phyloP scores from a whole-genome alignment of 176 grass and related monocot species.

The Chloris gayana region DNA sequence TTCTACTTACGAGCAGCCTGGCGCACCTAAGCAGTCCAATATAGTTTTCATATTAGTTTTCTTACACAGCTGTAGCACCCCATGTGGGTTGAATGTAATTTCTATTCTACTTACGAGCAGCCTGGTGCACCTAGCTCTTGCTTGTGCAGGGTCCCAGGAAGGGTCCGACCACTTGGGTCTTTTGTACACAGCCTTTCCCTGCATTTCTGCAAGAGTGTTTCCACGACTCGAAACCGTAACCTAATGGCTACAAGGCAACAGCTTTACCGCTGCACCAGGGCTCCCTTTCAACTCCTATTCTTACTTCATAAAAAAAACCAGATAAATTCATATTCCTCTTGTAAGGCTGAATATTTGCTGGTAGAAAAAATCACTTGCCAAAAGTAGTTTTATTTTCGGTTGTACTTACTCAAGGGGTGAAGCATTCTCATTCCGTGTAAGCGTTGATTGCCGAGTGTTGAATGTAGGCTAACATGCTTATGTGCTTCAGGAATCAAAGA shows the following conservation, averaged over 20 bases:
- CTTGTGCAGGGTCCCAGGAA: too few species aligned
- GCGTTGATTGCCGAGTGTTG: not conserved
- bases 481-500: not conserved
- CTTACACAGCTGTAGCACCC: conserved; percentile 28
- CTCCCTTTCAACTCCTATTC: too few species aligned
- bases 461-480: not conserved
- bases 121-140: too few species aligned
- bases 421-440: conserved; percentile 20
- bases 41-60: not conserved
- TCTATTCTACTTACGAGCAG: too few species aligned
- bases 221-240: too few species aligned
- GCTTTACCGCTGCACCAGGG: too few species aligned
- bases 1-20: too few species aligned
- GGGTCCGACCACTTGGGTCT: too few species aligned
- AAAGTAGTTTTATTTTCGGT: conserved; percentile 10
- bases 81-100: conserved; percentile 1
- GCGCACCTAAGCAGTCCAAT: too few species aligned
- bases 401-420: conserved; percentile 13
- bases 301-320: not conserved
- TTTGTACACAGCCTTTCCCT: too few species aligned
- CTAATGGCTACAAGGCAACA: too few species aligned
- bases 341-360: not conserved
- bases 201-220: too few species aligned
- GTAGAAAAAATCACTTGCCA: not conserved
- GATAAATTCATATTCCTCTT: conserved; percentile 22